These are phyloP conservation scores for Jimgerdemannia flammicorona DNA, from an alignment of 192 early-diverging fungal genomes.

Conservation along the genomic window DNA sequence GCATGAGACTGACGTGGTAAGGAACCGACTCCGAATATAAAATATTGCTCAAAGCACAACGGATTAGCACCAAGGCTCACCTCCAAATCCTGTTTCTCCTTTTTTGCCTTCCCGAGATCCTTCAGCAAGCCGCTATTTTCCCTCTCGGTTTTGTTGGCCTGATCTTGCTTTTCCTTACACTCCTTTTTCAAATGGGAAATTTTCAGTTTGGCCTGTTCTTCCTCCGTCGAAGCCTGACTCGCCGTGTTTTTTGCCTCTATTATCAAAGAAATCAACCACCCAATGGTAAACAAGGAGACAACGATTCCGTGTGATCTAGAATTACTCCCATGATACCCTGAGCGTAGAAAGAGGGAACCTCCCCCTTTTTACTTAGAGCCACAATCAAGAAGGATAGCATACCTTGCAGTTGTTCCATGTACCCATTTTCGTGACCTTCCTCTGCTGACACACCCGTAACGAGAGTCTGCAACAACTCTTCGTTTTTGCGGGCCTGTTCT, in stretches of 20 bases:
- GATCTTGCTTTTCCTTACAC: conserved; percentile 60
- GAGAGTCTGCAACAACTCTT: conserved; percentile 88
- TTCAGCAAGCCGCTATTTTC: conserved; percentile 61
- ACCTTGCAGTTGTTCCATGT: conserved; percentile 93
- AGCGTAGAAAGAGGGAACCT: not conserved
- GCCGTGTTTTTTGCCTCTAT: conserved; percentile 62
- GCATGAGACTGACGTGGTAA: too few species aligned
- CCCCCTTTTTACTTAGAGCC: not conserved
- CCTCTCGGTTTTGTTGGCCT: conserved; percentile 61
- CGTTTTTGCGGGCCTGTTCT: conserved; percentile 56
- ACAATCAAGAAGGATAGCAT: conserved; percentile 2
- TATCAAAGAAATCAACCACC: not conserved
- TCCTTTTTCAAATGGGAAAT: conserved; percentile 73
- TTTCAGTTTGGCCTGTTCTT: conserved; percentile 82
- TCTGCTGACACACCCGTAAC: conserved; percentile 89
- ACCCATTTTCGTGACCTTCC: conserved; percentile 93
- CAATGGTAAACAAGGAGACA: not conserved
- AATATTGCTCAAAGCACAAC: too few species aligned
- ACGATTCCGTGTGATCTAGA: conserved; percentile 16
- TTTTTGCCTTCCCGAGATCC: conserved; percentile 26
- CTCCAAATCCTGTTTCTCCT: conserved; percentile 11
- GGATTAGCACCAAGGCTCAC: not conserved
- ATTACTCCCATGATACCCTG: not conserved
- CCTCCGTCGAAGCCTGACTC: conserved; percentile 57
- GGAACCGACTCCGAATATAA: too few species aligned